Evolutionary conservation across 148 eudicot genomes (phyloP).

Genomic region (Bassia scoparia): DNA sequence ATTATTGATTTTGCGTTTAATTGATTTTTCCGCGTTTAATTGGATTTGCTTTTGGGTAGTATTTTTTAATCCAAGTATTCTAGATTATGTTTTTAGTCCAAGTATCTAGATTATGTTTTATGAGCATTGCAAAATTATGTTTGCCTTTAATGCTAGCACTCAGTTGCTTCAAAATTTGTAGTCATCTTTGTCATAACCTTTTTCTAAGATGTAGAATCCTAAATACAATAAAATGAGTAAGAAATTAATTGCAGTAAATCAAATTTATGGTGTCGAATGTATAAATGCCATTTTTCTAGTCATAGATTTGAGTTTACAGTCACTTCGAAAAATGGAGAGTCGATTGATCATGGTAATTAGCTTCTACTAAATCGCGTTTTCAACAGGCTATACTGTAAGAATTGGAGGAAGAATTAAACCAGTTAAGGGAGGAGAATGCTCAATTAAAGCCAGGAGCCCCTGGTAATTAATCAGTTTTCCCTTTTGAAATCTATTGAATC

Average conservation of each 20-base stretch:
- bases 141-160: too few species aligned
- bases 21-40: too few species aligned
- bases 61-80: too few species aligned
- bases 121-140: too few species aligned
- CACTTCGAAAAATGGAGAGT: not conserved
- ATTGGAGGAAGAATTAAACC: slow-evolving; percentile 76
- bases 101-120: not conserved
- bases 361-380: not conserved
- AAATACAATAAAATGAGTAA: not conserved
- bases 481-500: not conserved
- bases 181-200: too few species aligned
- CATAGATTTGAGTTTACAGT: too few species aligned
- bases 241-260: not conserved
- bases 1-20: too few species aligned
- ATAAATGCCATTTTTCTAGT: not conserved
- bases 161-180: too few species aligned
- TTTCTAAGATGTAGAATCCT: too few species aligned
- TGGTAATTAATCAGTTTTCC: slow-evolving; percentile 30
- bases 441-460: slow-evolving; percentile 49
- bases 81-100: too few species aligned
- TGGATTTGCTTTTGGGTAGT: too few species aligned
- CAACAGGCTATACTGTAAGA: slow-evolving; percentile 90
- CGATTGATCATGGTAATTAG: too few species aligned
- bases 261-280: not conserved
- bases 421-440: slow-evolving; percentile 52